Base-by-base conservation (phyloP, 305 asterid genomes). In the Solanum aculeatissimum region DNA sequence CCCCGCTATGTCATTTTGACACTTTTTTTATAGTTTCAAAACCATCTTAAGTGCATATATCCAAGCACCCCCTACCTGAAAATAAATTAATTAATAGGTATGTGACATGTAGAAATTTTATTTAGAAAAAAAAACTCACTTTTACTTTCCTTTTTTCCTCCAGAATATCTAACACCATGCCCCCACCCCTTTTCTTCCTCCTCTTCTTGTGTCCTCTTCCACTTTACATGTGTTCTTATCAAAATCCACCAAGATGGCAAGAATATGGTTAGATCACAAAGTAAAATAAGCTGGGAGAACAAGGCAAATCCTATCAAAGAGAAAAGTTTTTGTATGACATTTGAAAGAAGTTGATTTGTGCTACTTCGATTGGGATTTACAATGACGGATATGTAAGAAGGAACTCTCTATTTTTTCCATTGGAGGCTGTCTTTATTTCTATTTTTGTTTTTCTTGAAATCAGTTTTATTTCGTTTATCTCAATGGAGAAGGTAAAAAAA, bases 271-370 rank as follows among this genome's bases (percentile, higher is more conserved):
- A 55, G 6, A 18, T 55, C 25, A 19, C 62, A 55, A 55, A 55
- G 13, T 55, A 55, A 19, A 55, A 55, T 19, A 55, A 4, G 1
- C 9, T 8, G 25, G n/a, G 12, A 19, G 13, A 8, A 54, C 18
- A 54, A 54, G 5, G 11, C 1, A 54, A 54, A 54, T 54, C 11
- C 19, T 54, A 54, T 54, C 58, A 53, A 16, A 53, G 2, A 1
- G 90, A 92, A 90, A 89, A 89, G 87, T 87, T 93, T 85, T 90
- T 95, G 68, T 93, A 89, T 88, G 97, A 95, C 25, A 90, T 92
- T 82, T 94, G 88, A 93, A 58, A n/a, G 49, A 42, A 83, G 74
- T 25, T 23, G 6, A 79, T 4, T 58, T 15, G 43, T 55, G 25
- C 60, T 62, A 12, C 32, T 66, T 11, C 12, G 1, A 27, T 15